These are phyloP conservation scores for Phascolomyces articulosus DNA, from an alignment of 371 early-diverging fungal species.

Conservation along the genomic window DNA sequence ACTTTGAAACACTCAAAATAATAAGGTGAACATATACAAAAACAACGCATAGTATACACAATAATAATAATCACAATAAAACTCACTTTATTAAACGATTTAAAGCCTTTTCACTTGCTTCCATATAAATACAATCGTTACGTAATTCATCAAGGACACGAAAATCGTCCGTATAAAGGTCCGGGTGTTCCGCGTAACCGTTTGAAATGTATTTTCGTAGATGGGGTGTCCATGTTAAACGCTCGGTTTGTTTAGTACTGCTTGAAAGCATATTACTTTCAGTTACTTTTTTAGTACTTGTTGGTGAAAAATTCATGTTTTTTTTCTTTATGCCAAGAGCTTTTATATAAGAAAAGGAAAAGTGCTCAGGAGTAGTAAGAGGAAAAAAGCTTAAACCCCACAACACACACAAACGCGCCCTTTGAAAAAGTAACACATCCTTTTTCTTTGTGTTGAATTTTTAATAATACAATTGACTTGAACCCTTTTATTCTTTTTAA, in stretches of 20 bases:
- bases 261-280: constrained; percentile 59
- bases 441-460: too few species aligned
- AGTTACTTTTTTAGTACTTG: not conserved
- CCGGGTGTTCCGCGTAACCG: constrained; percentile 84
- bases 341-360: not conserved
- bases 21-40: too few species aligned
- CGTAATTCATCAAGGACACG: constrained; percentile 78
- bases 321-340: not conserved
- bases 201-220: constrained; percentile 74
- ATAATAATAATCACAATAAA: too few species aligned
- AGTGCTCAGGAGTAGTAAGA: not conserved
- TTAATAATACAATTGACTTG: too few species aligned
- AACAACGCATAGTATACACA: not conserved
- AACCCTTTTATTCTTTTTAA: too few species aligned
- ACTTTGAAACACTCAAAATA: too few species aligned
- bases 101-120: constrained; percentile 70
- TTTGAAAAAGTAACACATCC: too few species aligned
- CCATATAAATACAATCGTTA: constrained; percentile 71
- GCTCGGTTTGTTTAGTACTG: constrained; percentile 57
- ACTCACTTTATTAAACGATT: constrained; percentile 70
- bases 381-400: not conserved
- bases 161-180: constrained; percentile 86
- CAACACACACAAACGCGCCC: not conserved
- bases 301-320: constrained; percentile 10
- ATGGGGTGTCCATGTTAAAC: constrained; percentile 56